Evolutionary conservation across 306 rosid genomes (phyloP), one percentile per base, ranked within the genome.

Genomic region (Acacia crassicarpa): DNA sequence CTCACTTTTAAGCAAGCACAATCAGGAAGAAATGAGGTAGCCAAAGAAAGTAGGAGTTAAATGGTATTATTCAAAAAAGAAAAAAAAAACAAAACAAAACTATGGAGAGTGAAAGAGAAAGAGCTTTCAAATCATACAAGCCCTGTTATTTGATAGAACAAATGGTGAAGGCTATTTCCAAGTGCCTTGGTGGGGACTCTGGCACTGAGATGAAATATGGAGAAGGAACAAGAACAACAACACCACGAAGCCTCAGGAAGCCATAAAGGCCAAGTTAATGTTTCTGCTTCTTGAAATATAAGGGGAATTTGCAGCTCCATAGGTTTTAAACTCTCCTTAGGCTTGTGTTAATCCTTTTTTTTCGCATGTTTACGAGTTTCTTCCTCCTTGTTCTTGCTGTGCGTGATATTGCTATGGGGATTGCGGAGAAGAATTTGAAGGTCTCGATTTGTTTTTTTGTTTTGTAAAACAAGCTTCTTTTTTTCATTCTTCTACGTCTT

Each of bases 261-360:
- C 85, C 91, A 65, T 83, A 89, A 71, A 83, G 78, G 54, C 74
- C 92, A 87, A 61, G 78, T 69, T 75, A 89, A 85, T 77, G 19
- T 22, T 78, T 62, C 82, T 20, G 35, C 85, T 8, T 73, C 80
- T 72, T 88, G 44, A 59, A 49, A 44, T 25, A 12, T 63, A 27
- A 20, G 41, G 41, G 35, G 48, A 44, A 48, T 61, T 16, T 41
- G 12, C 20, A 6, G 40, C 44, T 45, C 33, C 73, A 40, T 68
- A 44, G 46, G 22, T 17, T 45, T 77, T 20, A 15, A 63, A 32
- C 6, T 74, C 49, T 56, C 0, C 8, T 11, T 5, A 46, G 44
- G 25, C 44, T 67, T 14, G 4, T 4, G 19, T 51, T 25, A 35
- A 17, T 19, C 16, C 16, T 45, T 48, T 48, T 38, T 38, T 38